A percentile compares a stretch with the other conserved stretches of the same genome.
phyloP scores from a whole-genome alignment of 129 eudicot species.

The Deinandra increscens region DNA sequence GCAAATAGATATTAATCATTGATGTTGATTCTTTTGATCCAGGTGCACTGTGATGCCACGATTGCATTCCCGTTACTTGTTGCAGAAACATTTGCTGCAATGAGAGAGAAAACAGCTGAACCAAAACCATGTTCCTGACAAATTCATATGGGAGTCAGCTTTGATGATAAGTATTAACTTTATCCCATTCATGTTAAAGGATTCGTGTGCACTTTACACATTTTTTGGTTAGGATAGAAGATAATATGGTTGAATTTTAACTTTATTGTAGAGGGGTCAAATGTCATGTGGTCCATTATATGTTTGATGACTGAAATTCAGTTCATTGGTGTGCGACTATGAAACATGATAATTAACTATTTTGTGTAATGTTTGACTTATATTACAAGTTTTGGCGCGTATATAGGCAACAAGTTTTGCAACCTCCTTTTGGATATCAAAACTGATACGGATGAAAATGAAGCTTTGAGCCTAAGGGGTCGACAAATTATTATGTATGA shows the following conservation, averaged over 20 bases:
- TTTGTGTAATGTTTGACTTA: too few species aligned
- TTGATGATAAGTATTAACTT: background rate
- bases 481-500: too few species aligned
- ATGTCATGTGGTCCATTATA: background rate
- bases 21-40: conserved; percentile 16
- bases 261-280: background rate
- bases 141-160: background rate
- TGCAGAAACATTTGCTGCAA: conserved; percentile 88
- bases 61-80: conserved; percentile 84
- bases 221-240: background rate
- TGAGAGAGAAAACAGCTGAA: conserved; percentile 26
- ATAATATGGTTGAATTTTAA: background rate
- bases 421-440: too few species aligned
- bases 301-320: too few species aligned
- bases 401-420: too few species aligned
- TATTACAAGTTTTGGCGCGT: too few species aligned
- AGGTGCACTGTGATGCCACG: conserved; percentile 99
- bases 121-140: conserved; percentile 25
- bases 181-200: background rate
- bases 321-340: too few species aligned
- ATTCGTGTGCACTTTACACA: background rate
- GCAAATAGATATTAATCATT: background rate
- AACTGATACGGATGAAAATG: too few species aligned
- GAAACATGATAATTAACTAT: too few species aligned
- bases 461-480: too few species aligned